These are phyloP conservation scores for Podaxis sp. DNA, from an alignment of 768 basidiomycete species.

Conservation along the genomic window DNA sequence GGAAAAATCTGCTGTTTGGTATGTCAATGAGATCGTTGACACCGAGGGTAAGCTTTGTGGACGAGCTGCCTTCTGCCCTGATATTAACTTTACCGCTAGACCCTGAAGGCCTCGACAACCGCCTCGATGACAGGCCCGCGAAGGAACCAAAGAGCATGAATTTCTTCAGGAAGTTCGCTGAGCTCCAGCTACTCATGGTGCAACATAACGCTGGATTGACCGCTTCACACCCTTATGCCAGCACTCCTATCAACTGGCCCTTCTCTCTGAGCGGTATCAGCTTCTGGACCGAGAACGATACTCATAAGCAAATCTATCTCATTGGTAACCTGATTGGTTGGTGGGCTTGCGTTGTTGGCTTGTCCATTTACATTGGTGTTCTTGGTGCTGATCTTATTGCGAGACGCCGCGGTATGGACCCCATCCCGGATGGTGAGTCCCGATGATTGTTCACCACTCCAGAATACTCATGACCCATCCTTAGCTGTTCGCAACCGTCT, in stretches of 20 bases:
- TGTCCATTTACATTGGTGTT: slow-evolving; percentile 89
- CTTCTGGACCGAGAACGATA: slow-evolving; percentile 92
- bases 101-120: slow-evolving; percentile 54
- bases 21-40: slow-evolving; percentile 76
- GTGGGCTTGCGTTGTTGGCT: slow-evolving; percentile 88
- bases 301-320: slow-evolving; percentile 92
- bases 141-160: slow-evolving; percentile 81
- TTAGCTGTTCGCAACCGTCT: slow-evolving; percentile 89
- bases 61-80: background rate
- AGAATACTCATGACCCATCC: slow-evolving; percentile 9
- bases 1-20: slow-evolving; percentile 88
- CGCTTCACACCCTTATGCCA: slow-evolving; percentile 96
- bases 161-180: slow-evolving; percentile 94
- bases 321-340: slow-evolving; percentile 93
- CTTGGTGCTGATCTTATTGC: slow-evolving; percentile 88
- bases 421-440: slow-evolving; percentile 83
- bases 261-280: slow-evolving; percentile 96
- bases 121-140: slow-evolving; percentile 43
- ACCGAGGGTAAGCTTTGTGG: slow-evolving; percentile 60
- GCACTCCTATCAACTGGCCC: slow-evolving; percentile 96
- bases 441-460: background rate
- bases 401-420: slow-evolving; percentile 78
- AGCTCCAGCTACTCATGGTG: slow-evolving; percentile 93
- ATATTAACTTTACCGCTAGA: slow-evolving; percentile 32
- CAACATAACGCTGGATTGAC: slow-evolving; percentile 99